Evolutionary conservation across 768 basidiomycete species (phyloP).

Genomic region (Tylopilus balloui): DNA sequence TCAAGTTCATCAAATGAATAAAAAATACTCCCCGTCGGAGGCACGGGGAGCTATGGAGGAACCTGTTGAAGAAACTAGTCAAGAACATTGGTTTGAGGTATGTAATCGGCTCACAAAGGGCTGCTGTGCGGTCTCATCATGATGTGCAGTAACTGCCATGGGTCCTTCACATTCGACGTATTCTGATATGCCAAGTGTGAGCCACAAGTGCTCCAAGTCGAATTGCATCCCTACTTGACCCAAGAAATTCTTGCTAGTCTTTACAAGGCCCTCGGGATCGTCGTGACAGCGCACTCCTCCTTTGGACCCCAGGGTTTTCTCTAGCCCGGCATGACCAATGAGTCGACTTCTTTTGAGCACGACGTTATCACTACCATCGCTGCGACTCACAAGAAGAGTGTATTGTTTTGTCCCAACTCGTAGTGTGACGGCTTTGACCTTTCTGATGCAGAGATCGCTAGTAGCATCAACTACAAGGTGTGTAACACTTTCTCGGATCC

Average conservation of each 20-base stretch:
- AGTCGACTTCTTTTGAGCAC: constrained; percentile 47
- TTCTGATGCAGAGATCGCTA: constrained; percentile 50
- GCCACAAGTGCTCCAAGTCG: constrained; percentile 57
- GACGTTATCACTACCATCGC: constrained; percentile 44
- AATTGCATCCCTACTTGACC: constrained; percentile 53
- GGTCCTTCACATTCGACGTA: constrained; percentile 68
- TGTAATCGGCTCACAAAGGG: constrained; percentile 1
- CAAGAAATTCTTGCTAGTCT: constrained; percentile 45
- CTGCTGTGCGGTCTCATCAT: not conserved
- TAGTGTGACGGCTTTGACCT: constrained; percentile 46
- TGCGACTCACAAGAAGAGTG: constrained; percentile 50
- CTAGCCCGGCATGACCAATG: constrained; percentile 61
- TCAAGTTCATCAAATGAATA: constrained; percentile 20
- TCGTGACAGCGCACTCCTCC: constrained; percentile 53
- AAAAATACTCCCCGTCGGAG: constrained; percentile 66
- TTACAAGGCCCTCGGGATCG: constrained; percentile 41
- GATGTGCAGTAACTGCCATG: constrained; percentile 66
- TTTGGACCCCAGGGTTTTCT: constrained; percentile 53
- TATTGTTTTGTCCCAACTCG: not conserved
- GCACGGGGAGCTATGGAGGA: constrained; percentile 84
- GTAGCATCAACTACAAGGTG: constrained; percentile 59
- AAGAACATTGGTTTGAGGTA: constrained; percentile 81
- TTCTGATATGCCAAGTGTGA: constrained; percentile 69
- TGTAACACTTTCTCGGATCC: constrained; percentile 19
- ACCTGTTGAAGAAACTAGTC: constrained; percentile 63